phyloP scores from a whole-genome alignment of 441 rosid species.

The Croton setiger region DNA sequence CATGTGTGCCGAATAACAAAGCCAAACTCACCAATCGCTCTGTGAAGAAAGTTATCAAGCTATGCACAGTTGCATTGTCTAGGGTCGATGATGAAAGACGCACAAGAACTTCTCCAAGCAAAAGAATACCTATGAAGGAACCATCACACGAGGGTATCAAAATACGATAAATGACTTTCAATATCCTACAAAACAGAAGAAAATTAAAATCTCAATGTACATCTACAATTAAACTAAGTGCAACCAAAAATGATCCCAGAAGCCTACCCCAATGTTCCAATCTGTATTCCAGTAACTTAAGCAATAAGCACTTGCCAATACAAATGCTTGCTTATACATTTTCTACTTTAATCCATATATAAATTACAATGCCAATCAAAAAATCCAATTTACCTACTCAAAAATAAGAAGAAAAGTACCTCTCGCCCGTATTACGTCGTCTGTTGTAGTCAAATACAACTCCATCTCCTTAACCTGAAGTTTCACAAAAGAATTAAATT shows the following conservation, averaged over 20 bases:
- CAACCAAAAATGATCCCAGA: not conserved
- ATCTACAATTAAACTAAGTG: not conserved
- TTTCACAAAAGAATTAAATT: not conserved
- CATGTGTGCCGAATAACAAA: slow-evolving; percentile 1
- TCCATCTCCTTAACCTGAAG: slow-evolving; percentile 79
- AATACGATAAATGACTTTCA: not conserved
- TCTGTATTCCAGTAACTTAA: not conserved
- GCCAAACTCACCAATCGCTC: slow-evolving; percentile 73
- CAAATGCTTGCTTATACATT: not conserved
- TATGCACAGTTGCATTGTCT: slow-evolving; percentile 50
- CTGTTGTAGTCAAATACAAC: slow-evolving; percentile 74
- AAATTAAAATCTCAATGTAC: not conserved
- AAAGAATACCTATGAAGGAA: slow-evolving; percentile 61
- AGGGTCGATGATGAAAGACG: slow-evolving; percentile 54
- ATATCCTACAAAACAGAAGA: not conserved
- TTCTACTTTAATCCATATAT: not conserved
- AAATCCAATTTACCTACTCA: not conserved
- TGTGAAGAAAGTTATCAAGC: slow-evolving; percentile 59
- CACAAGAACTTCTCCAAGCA: slow-evolving; percentile 67
- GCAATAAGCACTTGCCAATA: not conserved
- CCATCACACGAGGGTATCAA: not conserved
- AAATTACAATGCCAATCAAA: slow-evolving; percentile 5
- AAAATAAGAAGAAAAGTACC: slow-evolving; percentile 37
- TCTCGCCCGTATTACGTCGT: slow-evolving; percentile 62
- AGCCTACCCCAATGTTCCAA: not conserved